These are phyloP conservation scores for Pythium insidiosum DNA, from an alignment of 352 stramenopile genomes.

Conservation along the genomic window DNA sequence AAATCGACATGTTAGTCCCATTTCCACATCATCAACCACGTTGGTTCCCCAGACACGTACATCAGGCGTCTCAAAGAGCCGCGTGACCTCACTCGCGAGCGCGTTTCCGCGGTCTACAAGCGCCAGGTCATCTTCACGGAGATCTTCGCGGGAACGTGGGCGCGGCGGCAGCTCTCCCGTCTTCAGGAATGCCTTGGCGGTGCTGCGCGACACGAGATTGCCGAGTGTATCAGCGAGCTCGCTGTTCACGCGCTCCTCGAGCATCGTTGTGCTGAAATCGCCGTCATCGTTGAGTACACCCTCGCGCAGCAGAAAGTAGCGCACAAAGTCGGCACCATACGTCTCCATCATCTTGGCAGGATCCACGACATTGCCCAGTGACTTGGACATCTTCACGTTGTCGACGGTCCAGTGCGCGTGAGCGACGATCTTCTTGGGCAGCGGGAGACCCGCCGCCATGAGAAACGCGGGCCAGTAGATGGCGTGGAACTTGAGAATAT, in stretches of 20 bases:
- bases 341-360: conserved; percentile 88
- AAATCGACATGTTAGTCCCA: conserved; percentile 5
- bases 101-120: conserved; percentile 45
- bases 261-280: conserved; percentile 72
- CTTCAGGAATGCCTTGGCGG: conserved; percentile 53
- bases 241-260: conserved; percentile 95
- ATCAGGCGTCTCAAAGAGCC: conserved; percentile 61
- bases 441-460: conserved; percentile 86
- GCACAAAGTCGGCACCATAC: conserved; percentile 92
- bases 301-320: conserved; percentile 89
- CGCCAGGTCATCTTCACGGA: conserved; percentile 36
- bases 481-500: conserved; percentile 99
- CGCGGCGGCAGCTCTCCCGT: conserved; percentile 35
- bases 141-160: conserved; percentile 11
- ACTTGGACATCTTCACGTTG: conserved; percentile 99
- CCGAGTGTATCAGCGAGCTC: conserved; percentile 89
- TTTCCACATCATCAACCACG: not conserved
- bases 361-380: conserved; percentile 97
- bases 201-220: conserved; percentile 82
- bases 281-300: conserved; percentile 94
- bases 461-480: conserved; percentile 99
- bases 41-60: conserved; percentile 23
- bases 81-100: conserved; percentile 33
- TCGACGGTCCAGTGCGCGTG: conserved; percentile 99
- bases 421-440: conserved; percentile 93